These are phyloP conservation scores for Scheffersomyces parashehatae DNA, from an alignment of 1,139 yeast species.

Conservation along the genomic window DNA sequence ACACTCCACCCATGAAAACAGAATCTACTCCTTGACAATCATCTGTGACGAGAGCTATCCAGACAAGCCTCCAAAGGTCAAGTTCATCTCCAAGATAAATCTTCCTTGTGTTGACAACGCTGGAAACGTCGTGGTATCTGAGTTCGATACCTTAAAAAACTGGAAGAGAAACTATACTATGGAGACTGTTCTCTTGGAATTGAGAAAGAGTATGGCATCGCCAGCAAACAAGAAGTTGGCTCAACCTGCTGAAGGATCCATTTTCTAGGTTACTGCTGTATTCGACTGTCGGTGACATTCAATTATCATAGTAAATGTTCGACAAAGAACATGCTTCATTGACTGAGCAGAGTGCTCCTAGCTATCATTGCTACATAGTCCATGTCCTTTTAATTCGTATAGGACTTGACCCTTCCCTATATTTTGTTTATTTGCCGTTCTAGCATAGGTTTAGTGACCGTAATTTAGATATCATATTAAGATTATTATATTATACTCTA, in stretches of 20 bases:
- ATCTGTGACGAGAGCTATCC: slow-evolving; percentile 88
- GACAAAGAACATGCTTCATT: no score
- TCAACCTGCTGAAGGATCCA: slow-evolving; percentile 90
- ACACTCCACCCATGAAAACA: slow-evolving; percentile 87
- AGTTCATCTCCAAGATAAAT: slow-evolving; percentile 79
- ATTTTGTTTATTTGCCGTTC: no score
- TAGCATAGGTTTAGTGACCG: no score
- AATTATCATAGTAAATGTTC: no score
- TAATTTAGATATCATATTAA: no score
- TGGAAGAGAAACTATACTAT: slow-evolving; percentile 91
- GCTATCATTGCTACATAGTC: no score
- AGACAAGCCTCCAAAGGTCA: slow-evolving; percentile 80
- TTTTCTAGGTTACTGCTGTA: slow-evolving; percentile 37
- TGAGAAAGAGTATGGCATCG: slow-evolving; percentile 82
- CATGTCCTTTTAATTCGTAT: no score
- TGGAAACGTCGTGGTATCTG: slow-evolving; percentile 64
- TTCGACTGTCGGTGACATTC: no score
- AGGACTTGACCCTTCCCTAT: no score
- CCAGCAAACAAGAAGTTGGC: slow-evolving; percentile 79
- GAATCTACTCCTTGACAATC: slow-evolving; percentile 82
- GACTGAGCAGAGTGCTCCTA: no score
- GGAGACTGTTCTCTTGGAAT: slow-evolving; percentile 86
- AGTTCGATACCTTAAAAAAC: slow-evolving; percentile 69
- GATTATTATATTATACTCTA: slow-evolving; percentile 2
- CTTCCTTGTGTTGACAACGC: slow-evolving; percentile 81